phyloP scores from a whole-genome alignment of 2,329 filamentous ascomycete genomes.

The Apiospora kogelbergensis region DNA sequence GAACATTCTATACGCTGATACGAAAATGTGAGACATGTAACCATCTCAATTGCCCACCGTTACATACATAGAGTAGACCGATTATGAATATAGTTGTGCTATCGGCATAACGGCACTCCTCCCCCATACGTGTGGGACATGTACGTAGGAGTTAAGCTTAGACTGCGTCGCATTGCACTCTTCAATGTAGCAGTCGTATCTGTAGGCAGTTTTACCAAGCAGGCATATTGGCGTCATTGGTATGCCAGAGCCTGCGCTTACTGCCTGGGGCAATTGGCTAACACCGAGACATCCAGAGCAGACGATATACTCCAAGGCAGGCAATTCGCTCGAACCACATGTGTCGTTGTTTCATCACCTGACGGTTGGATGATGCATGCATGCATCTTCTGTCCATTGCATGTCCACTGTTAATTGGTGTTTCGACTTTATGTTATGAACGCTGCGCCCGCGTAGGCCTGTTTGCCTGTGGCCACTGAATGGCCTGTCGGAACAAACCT shows the following conservation, averaged over 20 bases:
- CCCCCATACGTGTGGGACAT: background rate
- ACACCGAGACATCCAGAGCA: conserved; percentile 1
- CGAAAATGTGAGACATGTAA: background rate
- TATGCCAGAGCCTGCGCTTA: background rate
- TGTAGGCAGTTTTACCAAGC: background rate
- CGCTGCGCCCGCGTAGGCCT: background rate
- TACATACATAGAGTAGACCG: background rate
- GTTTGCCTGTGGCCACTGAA: background rate
- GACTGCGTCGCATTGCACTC: background rate
- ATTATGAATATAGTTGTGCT: background rate
- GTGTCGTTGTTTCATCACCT: conserved; percentile 6
- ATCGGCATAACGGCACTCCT: background rate
- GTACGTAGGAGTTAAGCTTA: background rate
- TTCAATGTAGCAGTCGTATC: background rate
- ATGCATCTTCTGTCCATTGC: background rate
- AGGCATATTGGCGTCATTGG: background rate
- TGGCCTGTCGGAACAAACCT: background rate
- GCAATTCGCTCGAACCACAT: conserved; percentile 6
- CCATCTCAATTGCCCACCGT: background rate
- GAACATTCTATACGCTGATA: background rate
- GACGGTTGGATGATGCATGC: conserved; percentile 8
- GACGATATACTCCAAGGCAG: background rate
- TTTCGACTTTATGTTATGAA: background rate
- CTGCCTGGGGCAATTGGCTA: background rate
- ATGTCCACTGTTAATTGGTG: background rate